A percentile compares a stretch with the other conserved stretches of the same genome.
phyloP scores from a whole-genome alignment of 768 basidiomycete species.

The Leccinum variicolor region DNA sequence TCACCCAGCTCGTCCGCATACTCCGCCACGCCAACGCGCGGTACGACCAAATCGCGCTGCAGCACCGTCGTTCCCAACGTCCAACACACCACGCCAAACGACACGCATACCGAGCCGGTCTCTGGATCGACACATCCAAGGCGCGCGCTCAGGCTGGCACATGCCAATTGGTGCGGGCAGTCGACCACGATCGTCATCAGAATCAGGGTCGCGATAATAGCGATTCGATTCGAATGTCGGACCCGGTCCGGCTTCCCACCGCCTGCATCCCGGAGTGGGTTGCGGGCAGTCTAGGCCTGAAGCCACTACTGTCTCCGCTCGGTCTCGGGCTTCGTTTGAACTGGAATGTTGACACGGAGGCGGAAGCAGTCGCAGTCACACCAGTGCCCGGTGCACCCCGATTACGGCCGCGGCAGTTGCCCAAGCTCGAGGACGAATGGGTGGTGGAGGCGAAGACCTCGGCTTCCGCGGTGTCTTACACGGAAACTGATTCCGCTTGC shows the following conservation, averaged over 20 bases:
- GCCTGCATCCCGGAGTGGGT: background rate
- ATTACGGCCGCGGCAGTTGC: conserved; percentile 15
- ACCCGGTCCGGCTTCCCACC: background rate
- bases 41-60: conserved; percentile 37
- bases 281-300: background rate
- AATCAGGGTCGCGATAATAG: background rate
- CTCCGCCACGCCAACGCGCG: conserved; percentile 44
- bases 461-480: background rate
- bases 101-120: conserved; percentile 43
- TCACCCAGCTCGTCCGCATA: conserved; percentile 37
- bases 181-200: background rate
- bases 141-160: conserved; percentile 27
- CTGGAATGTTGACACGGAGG: background rate
- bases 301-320: conserved; percentile 1
- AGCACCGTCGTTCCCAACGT: conserved; percentile 32
- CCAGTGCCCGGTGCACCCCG: conserved; percentile 25
- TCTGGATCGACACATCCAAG: conserved; percentile 40
- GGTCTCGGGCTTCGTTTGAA: background rate
- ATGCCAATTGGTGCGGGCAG: background rate
- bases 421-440: conserved; percentile 8
- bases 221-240: background rate
- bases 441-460: background rate
- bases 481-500: background rate
- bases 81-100: conserved; percentile 47
- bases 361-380: background rate